Conservation (phyloP, 495 filamentous ascomycete species). For the Umbilicaria muhlenbergii region DNA sequence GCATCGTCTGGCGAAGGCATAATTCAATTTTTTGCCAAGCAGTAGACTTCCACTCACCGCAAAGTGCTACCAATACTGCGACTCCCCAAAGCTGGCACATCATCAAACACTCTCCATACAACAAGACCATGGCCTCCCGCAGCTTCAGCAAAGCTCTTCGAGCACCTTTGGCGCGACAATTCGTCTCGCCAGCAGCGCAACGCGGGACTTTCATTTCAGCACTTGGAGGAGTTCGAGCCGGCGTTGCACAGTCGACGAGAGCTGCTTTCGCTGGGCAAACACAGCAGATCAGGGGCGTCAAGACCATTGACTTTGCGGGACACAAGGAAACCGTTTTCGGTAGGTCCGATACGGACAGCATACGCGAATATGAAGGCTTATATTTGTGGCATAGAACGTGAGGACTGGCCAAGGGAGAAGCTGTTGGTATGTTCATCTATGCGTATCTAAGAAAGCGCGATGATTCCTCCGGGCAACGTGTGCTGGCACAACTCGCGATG, state of each 20-base stretch:
- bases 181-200: constrained; percentile 38
- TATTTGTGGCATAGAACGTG: constrained; percentile 51
- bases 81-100: too few species aligned
- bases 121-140: constrained; percentile 65
- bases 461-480: too few species aligned
- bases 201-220: constrained; percentile 55
- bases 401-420: constrained; percentile 96
- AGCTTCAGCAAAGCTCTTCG: constrained; percentile 70
- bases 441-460: too few species aligned
- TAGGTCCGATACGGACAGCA: constrained; percentile 21
- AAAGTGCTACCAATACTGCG: too few species aligned
- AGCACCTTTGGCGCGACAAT: constrained; percentile 50
- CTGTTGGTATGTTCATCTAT: constrained; percentile 49
- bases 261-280: constrained; percentile 32
- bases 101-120: constrained; percentile 9
- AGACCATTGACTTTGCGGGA: constrained; percentile 92
- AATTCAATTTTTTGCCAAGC: too few species aligned
- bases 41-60: too few species aligned
- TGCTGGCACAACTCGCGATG: background rate
- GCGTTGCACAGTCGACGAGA: constrained; percentile 28
- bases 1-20: too few species aligned
- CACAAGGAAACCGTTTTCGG: constrained; percentile 84
- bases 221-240: constrained; percentile 5
- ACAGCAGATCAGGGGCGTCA: constrained; percentile 60
- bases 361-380: background rate